A percentile compares a stretch with the other conserved stretches of the same genome.
These are phyloP conservation scores for Leccinum rimulosum DNA, from an alignment of 768 basidiomycete genomes.

Conservation along the genomic window DNA sequence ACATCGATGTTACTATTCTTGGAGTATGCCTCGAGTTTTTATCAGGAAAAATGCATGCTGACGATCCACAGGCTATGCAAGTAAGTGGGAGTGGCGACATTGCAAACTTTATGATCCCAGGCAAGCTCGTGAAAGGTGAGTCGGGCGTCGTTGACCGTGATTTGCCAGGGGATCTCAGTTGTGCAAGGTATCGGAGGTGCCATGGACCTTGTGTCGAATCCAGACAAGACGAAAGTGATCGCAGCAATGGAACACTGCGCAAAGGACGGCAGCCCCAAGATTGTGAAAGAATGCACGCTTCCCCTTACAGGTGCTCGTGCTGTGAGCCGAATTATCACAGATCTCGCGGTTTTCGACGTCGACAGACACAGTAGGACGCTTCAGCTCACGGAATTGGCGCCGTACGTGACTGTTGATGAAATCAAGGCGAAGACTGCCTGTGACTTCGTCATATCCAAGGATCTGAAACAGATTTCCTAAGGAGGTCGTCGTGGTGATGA, in stretches of 20 bases:
- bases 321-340: slow-evolving; percentile 88
- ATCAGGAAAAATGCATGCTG: slow-evolving; percentile 1
- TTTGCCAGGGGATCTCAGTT: slow-evolving; percentile 8
- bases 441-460: slow-evolving; percentile 59
- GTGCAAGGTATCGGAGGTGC: slow-evolving; percentile 85
- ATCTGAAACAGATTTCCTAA: slow-evolving; percentile 38
- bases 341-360: slow-evolving; percentile 85
- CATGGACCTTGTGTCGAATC: slow-evolving; percentile 96
- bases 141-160: slow-evolving; percentile 45
- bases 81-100: slow-evolving; percentile 91
- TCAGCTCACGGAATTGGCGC: slow-evolving; percentile 71
- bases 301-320: slow-evolving; percentile 84
- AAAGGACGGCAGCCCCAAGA: slow-evolving; percentile 85
- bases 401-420: slow-evolving; percentile 77
- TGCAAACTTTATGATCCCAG: slow-evolving; percentile 98
- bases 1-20: slow-evolving; percentile 78
- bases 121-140: slow-evolving; percentile 81
- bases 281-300: slow-evolving; percentile 73
- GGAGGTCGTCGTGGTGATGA: slow-evolving; percentile 4
- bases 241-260: slow-evolving; percentile 86
- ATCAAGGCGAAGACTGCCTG: slow-evolving; percentile 80
- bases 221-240: slow-evolving; percentile 62
- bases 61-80: slow-evolving; percentile 76
- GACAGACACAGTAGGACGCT: slow-evolving; percentile 69
- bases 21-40: slow-evolving; percentile 42